Percentiles rank a stretch among this genome's conserved stretches.
Evolutionary conservation across 1,139 yeast genomes (phyloP).

Genomic region (Meyerozyma athensensis): DNA sequence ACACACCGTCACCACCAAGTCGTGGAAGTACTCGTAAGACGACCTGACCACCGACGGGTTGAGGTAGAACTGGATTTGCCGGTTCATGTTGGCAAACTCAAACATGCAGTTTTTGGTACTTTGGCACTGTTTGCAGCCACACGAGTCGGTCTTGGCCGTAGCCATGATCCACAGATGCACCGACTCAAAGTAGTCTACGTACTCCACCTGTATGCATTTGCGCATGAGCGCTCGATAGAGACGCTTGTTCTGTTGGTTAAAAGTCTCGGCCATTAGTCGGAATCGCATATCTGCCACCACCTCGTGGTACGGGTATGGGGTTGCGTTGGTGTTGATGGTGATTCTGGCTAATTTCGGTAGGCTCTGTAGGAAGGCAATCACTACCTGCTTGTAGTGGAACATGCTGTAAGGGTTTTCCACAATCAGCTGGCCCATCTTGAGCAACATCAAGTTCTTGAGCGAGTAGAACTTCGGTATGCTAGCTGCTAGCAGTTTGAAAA

Average conservation of each 20-base stretch:
- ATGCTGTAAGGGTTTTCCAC: constrained; percentile 9
- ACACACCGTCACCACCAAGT: constrained; percentile 8
- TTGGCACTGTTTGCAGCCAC: constrained; percentile 2
- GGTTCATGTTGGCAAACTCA: constrained; percentile 9
- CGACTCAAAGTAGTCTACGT: constrained; percentile 11
- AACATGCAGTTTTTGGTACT: constrained; percentile 1
- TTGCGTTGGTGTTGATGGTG: constrained; percentile 9
- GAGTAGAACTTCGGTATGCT: constrained; percentile 1
- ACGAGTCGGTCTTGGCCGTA: not conserved
- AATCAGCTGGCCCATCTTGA: constrained; percentile 9
- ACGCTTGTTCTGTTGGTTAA: constrained; percentile 7
- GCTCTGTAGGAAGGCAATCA: constrained; percentile 3
- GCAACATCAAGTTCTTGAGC: constrained; percentile 4
- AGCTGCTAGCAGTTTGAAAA: constrained; percentile 7
- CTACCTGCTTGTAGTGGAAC: constrained; percentile 8
- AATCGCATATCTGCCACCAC: constrained; percentile 5
- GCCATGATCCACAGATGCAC: constrained; percentile 9
- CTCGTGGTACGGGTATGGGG: constrained; percentile 9
- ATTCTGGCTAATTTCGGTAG: not conserved
- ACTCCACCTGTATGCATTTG: not conserved
- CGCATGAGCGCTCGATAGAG: constrained; percentile 4
- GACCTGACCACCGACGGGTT: constrained; percentile 11
- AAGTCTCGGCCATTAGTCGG: constrained; percentile 3
- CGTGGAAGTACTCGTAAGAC: constrained; percentile 8
- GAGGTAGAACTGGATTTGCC: constrained; percentile 13